These are phyloP conservation scores for Cicer pinnatifidum DNA, from an alignment of 306 rosid species.

Conservation along the genomic window DNA sequence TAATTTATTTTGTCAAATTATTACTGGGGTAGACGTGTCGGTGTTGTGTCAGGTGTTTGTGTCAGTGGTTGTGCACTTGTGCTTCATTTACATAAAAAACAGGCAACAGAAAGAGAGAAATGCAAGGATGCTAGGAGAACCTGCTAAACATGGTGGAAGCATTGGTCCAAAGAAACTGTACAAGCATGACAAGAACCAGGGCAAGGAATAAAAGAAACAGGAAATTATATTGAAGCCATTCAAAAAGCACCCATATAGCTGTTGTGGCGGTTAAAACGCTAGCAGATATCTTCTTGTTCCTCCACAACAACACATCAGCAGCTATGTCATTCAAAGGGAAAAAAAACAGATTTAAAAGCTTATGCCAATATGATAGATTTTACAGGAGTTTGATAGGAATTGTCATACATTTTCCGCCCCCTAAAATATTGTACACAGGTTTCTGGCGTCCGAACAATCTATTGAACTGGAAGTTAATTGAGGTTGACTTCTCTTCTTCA, in stretches of 20 bases:
- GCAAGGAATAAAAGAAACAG: constrained; percentile 65
- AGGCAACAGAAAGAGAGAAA: constrained; percentile 40
- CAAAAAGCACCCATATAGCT: constrained; percentile 81
- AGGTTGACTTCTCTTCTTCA: constrained; percentile 61
- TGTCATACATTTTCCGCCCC: constrained; percentile 90
- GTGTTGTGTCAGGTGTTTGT: too few species aligned
- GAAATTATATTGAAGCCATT: constrained; percentile 87
- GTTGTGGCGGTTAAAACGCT: constrained; percentile 77
- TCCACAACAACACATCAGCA: constrained; percentile 95
- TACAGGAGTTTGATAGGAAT: constrained; percentile 27
- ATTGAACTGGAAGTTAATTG: constrained; percentile 58
- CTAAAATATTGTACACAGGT: constrained; percentile 76
- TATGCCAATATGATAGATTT: constrained; percentile 26
- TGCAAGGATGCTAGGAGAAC: constrained; percentile 49
- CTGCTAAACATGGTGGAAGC: constrained; percentile 68
- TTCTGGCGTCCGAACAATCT: constrained; percentile 87
- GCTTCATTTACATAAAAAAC: neutral
- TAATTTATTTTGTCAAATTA: too few species aligned
- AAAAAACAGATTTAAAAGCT: constrained; percentile 21
- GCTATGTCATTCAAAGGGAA: constrained; percentile 55
- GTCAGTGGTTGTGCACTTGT: too few species aligned
- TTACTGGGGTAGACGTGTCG: too few species aligned
- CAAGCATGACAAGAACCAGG: constrained; percentile 72
- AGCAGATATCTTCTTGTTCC: constrained; percentile 95
- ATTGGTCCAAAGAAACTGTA: constrained; percentile 81